These are phyloP conservation scores for Rhododendron griersonianum DNA, from an alignment of 148 eudicot species.

Conservation along the genomic window DNA sequence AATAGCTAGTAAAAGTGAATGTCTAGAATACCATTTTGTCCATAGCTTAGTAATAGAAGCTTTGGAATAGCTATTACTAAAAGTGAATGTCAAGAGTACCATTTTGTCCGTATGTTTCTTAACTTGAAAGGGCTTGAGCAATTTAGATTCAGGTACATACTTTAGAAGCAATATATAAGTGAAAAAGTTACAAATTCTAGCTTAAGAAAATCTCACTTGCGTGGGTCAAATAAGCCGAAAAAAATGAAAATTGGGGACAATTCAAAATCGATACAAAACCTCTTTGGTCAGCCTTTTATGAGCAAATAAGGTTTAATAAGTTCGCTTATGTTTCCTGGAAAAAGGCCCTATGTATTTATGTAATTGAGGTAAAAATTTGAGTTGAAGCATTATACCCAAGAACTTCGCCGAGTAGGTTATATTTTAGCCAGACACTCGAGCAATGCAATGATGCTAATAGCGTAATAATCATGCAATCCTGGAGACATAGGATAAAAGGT, in stretches of 20 bases:
- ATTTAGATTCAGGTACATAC: not conserved
- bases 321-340: not conserved
- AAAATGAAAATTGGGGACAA: not conserved
- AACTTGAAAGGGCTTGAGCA: not conserved
- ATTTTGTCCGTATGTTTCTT: not conserved
- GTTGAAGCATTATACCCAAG: not conserved
- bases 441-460: not conserved
- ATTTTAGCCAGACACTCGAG: not conserved
- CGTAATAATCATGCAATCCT: not conserved
- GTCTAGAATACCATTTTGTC: not conserved
- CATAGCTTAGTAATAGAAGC: not conserved
- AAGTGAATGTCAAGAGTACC: not conserved
- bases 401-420: not conserved
- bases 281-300: not conserved
- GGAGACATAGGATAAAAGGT: not conserved
- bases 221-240: not conserved
- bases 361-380: not conserved
- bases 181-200: not conserved
- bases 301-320: not conserved
- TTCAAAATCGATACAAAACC: not conserved
- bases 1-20: not conserved
- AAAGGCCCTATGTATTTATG: not conserved
- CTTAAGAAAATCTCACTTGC: not conserved
- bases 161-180: not conserved
- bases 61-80: not conserved